Evolutionary conservation across 2,329 filamentous ascomycete species (phyloP).

Genomic region (Aspergillus eucalypticola): DNA sequence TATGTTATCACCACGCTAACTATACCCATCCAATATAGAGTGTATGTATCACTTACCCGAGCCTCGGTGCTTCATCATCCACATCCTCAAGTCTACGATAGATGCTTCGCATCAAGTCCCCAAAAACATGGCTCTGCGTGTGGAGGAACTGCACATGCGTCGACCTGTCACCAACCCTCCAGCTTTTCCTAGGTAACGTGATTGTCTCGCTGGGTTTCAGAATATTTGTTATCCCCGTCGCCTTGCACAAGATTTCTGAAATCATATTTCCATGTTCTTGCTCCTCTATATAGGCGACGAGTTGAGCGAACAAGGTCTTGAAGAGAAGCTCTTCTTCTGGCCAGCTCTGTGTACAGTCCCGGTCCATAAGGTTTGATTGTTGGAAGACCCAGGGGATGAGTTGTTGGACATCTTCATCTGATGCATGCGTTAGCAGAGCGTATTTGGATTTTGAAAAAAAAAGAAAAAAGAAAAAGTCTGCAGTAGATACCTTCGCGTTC

Average conservation of each 20-base stretch:
- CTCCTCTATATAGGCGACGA: neutral
- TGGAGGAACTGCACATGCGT: neutral
- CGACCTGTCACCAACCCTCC: neutral
- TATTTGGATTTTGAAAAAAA: too few relatives aligned
- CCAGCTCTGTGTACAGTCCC: neutral
- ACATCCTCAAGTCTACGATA: neutral
- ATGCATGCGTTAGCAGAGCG: neutral
- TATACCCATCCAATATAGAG: too few relatives aligned
- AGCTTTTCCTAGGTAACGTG: neutral
- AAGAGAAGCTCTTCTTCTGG: neutral
- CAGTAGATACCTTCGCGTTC: neutral
- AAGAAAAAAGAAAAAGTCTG: neutral
- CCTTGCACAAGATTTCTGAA: neutral
- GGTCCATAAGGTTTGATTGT: neutral
- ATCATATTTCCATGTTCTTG: neutral
- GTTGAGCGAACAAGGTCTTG: neutral
- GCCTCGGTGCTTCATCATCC: neutral
- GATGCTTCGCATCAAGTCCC: neutral
- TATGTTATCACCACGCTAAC: too few relatives aligned
- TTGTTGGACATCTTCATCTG: neutral
- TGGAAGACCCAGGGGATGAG: neutral
- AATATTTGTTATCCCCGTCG: neutral
- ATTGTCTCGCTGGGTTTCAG: neutral
- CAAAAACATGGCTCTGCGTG: neutral
- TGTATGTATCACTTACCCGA: neutral